Base-by-base conservation (phyloP, 2,329 filamentous ascomycete genomes). In the Stagonosporopsis vannaccii region DNA sequence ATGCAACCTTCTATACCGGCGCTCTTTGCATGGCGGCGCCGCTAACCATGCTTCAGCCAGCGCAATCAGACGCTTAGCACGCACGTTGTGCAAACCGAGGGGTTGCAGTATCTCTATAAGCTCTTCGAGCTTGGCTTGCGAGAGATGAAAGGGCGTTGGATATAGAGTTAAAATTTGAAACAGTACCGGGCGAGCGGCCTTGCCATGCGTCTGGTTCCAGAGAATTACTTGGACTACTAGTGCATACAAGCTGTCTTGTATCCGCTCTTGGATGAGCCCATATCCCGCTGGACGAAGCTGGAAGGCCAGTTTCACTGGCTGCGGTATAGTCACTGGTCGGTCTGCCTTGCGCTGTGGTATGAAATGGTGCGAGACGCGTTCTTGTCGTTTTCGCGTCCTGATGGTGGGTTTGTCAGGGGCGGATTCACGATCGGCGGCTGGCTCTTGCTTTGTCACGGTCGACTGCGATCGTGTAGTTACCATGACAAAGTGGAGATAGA, bases 191-290 rank as follows among this genome's bases (percentile, higher is more conserved):
- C 95, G 87, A 4, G 92, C 91, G 9, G 85, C 82, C 42, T 81
- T 84, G 11, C 91, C 93, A 2, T 85, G 82, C 0, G 92, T 97
- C 56, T 90, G 87, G 73, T 94, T 94, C 26, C 97, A 85, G 66
- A 97, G 93, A 0, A 91, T 92, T 5, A 92, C 88, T 12, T 90
- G 92, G 26, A 97, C 81, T 1, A 97, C 83, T 1, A 97, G 84
- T 61, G 87, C 88, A 74, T 96, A 97, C 0, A 92, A 90, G 53
- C 92, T 84, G 45, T 84, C 75, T 2, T 87, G 86, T 15, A 96
- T 84, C 61, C 88, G 84, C 72, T 97, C 93, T 72, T 97, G 93
- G 33, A 97, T 86, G 2, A 97, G 82, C 0, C 92, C 92, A 70
- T 96, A 97, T 6, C 48, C 37, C 6, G 63, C 57, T 4, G 66